A percentile compares a stretch with the other conserved stretches of the same genome.
Evolutionary conservation across 108 stramenopile species (phyloP).

Genomic region (Schizochytrium sp.): DNA sequence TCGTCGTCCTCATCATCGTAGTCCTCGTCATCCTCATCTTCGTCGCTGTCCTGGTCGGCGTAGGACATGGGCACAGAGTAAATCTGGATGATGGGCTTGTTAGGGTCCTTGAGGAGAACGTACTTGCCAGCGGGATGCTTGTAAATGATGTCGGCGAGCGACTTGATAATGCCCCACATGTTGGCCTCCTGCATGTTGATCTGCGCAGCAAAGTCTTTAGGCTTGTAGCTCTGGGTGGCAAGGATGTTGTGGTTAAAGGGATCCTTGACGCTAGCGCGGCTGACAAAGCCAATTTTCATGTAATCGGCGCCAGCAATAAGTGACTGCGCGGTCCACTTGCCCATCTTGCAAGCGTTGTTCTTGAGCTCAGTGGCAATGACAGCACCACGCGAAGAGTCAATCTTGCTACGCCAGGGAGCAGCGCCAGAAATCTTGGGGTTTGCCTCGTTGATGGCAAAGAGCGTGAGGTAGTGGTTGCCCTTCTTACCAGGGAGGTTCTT

Average conservation of each 20-base stretch:
- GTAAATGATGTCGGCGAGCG: slow-evolving; percentile 76
- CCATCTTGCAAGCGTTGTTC: slow-evolving; percentile 94
- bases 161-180: slow-evolving; percentile 96
- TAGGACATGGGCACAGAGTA: slow-evolving; percentile 82
- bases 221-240: slow-evolving; percentile 88
- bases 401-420: slow-evolving; percentile 63
- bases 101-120: slow-evolving; percentile 89
- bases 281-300: slow-evolving; percentile 96
- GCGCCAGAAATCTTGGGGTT: slow-evolving; percentile 54
- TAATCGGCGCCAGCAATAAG: slow-evolving; percentile 85
- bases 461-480: slow-evolving; percentile 73
- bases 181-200: slow-evolving; percentile 77
- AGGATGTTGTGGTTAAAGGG: slow-evolving; percentile 79
- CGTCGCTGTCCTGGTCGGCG: slow-evolving; percentile 71
- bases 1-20: slow-evolving; percentile 21
- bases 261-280: slow-evolving; percentile 67
- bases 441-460: slow-evolving; percentile 93
- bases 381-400: slow-evolving; percentile 84
- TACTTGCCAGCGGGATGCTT: slow-evolving; percentile 78
- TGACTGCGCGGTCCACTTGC: slow-evolving; percentile 93
- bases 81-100: slow-evolving; percentile 79
- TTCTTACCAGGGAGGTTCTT: slow-evolving; percentile 28
- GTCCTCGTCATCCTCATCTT: slow-evolving; percentile 64
- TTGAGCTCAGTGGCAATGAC: slow-evolving; percentile 91
- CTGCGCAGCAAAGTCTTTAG: slow-evolving; percentile 89